Evolutionary conservation across 331 rosid species (phyloP), one percentile per base, ranked within the genome.

Genomic region (Rhamnella rubrinervis): DNA sequence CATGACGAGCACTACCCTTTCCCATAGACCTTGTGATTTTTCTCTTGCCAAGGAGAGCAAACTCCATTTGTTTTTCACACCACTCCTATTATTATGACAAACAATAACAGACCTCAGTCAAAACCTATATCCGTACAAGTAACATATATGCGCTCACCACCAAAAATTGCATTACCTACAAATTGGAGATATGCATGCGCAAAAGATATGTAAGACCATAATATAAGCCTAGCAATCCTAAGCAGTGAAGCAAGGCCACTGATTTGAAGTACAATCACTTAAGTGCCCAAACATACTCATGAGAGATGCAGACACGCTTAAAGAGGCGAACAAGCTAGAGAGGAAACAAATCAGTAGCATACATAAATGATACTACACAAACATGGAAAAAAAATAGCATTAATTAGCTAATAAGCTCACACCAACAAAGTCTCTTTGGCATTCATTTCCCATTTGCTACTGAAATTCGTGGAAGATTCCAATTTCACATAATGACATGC

Each of bases 1-100:
- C 81, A 71, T 93, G 97, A 37, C 95, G 81, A 41, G 88, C 92
- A 72, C 64, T 84, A 46, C 97, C 98, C 37, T 80, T 80, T 81
- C 58, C 80, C 97, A 93, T 90, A 53, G 81, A 92, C 75, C 71
- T 63, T 58, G 38, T 90, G 28, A 70, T 60, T 70, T 66, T 81
- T 58, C 73, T 52, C 59, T 83, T 78, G 80, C 89, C 90, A 61
- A 26, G 63, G 26, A 90, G 97, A 59, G 71, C 40, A 74, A 79
- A 85, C 82, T 90, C 98, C 93, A 74, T 88, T 80, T 87, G 90
- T 74, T 93, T 93, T 66, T 87, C 88, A 56, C 98, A 93, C 98
- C 98, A 93, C 84, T 93, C 97, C 98, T 93, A 17, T 61, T 14
- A 26, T 57, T 58, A 58, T 68, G 66, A 75, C 60, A 35, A 69